phyloP scores from a whole-genome alignment of 2,329 filamentous ascomycete genomes.

The Calycina marina region DNA sequence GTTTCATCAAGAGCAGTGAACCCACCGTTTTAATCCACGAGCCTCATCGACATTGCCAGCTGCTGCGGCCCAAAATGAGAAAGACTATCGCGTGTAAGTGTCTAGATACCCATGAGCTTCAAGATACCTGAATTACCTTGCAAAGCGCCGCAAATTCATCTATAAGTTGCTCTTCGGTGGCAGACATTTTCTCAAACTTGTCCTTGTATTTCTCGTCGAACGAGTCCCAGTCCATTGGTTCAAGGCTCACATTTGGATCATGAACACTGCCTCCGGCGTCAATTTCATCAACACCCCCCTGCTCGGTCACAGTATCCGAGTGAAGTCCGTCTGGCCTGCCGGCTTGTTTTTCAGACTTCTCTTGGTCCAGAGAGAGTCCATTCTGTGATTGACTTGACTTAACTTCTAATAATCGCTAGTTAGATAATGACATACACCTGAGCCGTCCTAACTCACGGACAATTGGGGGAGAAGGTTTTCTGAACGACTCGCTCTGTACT shows the following conservation, averaged over 20 bases:
- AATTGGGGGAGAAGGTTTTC: no score
- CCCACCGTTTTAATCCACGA: constrained; percentile 60
- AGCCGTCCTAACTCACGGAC: no score
- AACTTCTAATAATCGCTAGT: no score
- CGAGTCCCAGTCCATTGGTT: constrained; percentile 58
- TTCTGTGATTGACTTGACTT: no score
- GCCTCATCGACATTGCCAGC: constrained; percentile 60
- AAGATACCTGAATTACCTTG: not conserved
- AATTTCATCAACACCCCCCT: not conserved
- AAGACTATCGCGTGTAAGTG: constrained; percentile 41
- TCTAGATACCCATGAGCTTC: not conserved
- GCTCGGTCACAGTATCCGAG: constrained; percentile 1
- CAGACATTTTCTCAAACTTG: constrained; percentile 46
- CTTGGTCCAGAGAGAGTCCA: no score
- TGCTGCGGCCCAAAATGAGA: constrained; percentile 63
- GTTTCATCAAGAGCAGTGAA: not conserved
- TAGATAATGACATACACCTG: no score
- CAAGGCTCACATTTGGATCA: constrained; percentile 11
- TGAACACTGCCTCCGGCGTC: not conserved
- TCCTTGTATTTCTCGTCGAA: constrained; percentile 55
- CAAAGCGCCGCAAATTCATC: constrained; percentile 36
- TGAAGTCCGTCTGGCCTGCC: not conserved
- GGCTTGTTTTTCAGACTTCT: no score
- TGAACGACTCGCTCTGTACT: no score
- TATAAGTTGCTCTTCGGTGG: constrained; percentile 49